A percentile compares a stretch with the other conserved stretches of the same genome.
Conservation (phyloP, 768 basidiomycete species). For the Podaxis sp. region DNA sequence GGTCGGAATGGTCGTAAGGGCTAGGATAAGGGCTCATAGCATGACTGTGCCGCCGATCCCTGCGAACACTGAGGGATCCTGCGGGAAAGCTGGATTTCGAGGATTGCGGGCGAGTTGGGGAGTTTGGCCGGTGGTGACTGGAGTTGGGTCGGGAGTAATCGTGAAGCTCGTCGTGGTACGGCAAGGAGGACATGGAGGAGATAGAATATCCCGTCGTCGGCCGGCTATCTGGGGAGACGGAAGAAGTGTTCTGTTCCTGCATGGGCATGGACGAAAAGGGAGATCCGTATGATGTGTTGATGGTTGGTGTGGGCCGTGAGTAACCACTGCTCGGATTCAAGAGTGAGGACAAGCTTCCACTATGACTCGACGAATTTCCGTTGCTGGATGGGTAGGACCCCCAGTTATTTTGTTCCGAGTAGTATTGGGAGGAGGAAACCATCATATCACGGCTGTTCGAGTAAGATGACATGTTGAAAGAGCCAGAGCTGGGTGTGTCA, state of each 20-base stretch:
- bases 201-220: conserved; percentile 86
- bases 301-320: conserved; percentile 61
- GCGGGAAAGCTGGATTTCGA: conserved; percentile 55
- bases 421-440: conserved; percentile 57
- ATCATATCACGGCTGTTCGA: conserved; percentile 38
- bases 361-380: conserved; percentile 55
- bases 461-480: conserved; percentile 41
- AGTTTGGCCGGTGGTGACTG: conserved; percentile 69
- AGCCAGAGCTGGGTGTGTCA: conserved; percentile 53
- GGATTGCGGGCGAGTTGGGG: conserved; percentile 63
- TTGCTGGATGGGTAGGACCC: conserved; percentile 42
- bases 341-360: conserved; percentile 72
- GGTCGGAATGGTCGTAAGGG: conserved; percentile 67
- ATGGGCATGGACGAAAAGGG: conserved; percentile 70
- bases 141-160: conserved; percentile 75
- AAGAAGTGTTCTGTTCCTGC: conserved; percentile 65
- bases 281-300: conserved; percentile 67
- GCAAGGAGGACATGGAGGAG: conserved; percentile 72
- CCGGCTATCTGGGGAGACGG: conserved; percentile 79
- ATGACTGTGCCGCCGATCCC: conserved; percentile 77
- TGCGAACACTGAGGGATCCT: conserved; percentile 61
- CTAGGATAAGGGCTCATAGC: conserved; percentile 86
- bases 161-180: conserved; percentile 58
- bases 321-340: conserved; percentile 65
- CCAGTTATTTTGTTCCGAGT: conserved; percentile 47